Conservation (phyloP, 2,329 filamentous ascomycete species). For the Metarhizium rileyi region DNA sequence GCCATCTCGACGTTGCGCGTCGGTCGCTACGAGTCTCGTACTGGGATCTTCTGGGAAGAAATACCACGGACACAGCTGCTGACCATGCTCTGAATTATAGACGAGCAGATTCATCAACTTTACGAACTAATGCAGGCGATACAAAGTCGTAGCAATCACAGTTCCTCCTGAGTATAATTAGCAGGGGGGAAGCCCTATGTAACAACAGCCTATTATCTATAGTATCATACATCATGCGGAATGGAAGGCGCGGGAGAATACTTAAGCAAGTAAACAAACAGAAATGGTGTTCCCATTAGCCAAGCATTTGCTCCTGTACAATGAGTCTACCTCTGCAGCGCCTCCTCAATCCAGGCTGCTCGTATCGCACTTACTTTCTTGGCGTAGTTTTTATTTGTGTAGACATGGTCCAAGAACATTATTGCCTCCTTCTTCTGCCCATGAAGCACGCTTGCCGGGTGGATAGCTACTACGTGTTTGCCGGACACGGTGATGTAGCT, state of each 20-base stretch:
- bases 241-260: background rate
- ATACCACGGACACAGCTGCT: too few species aligned
- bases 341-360: conserved; percentile 48
- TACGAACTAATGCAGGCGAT: conserved; percentile 92
- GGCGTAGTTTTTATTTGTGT: conserved; percentile 55
- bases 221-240: background rate
- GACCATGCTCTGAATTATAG: conserved; percentile 31
- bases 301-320: background rate
- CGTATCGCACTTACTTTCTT: conserved; percentile 56
- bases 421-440: conserved; percentile 56
- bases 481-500: conserved; percentile 51
- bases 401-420: conserved; percentile 60
- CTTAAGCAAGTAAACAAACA: background rate
- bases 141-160: conserved; percentile 24
- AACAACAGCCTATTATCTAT: background rate
- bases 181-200: background rate
- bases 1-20: too few species aligned
- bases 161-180: conserved; percentile 17
- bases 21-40: too few species aligned
- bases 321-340: conserved; percentile 21
- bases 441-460: conserved; percentile 53
- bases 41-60: too few species aligned
- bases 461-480: conserved; percentile 51
- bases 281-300: background rate
- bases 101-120: conserved; percentile 86